Conservation (phyloP, 208 protist species). For the Tritrichomonas musculus region DNA sequence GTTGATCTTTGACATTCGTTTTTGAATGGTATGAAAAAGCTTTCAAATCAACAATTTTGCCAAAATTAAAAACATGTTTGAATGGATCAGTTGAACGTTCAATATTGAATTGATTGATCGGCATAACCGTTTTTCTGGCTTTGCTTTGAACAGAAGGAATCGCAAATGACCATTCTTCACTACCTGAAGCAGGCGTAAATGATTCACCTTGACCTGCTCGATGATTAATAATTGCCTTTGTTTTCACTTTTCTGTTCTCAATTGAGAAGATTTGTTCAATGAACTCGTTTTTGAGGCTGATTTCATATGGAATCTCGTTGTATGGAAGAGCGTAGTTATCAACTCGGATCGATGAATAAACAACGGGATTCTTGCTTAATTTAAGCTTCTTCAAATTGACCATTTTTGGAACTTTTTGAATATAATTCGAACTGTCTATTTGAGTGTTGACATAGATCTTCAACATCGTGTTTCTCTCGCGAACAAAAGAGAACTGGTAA, state of each 20-base stretch:
- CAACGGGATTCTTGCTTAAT: background rate
- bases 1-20: background rate
- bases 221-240: background rate
- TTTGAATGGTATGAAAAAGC: background rate
- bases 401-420: background rate
- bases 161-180: no score
- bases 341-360: background rate
- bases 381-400: background rate
- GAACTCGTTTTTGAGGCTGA: background rate
- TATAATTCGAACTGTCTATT: background rate
- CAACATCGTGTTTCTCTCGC: background rate
- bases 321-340: background rate
- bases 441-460: background rate
- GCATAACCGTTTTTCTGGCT: no score
- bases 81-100: conserved; percentile 7
- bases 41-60: background rate
- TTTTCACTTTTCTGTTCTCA: background rate
- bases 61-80: background rate
- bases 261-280: background rate
- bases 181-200: background rate
- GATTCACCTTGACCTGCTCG: background rate
- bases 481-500: background rate
- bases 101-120: no score
- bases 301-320: background rate
- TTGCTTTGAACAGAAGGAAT: no score